Evolutionary conservation across 192 early-diverging fungal genomes (phyloP), one percentile per base, ranked within the genome.

Genomic region (Linnemannia elongata): DNA sequence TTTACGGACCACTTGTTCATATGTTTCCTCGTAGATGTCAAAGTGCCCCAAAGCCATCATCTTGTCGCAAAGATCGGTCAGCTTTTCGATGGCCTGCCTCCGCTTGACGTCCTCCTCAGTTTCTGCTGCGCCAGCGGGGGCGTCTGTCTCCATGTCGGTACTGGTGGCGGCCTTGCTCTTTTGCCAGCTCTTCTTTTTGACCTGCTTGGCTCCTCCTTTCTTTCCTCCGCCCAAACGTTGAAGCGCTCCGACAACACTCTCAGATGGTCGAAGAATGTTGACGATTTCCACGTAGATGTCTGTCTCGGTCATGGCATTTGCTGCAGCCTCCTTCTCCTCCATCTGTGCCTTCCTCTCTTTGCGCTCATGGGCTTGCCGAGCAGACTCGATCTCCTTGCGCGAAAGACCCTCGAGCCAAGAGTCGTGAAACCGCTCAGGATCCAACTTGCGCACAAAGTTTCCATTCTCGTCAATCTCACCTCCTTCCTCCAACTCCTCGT

Each of bases 381-480:
- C 94, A n/a, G 77, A 79, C 55, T 85, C 57, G 41, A 95, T 94
- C 20, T 95, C 92, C 17, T 81, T 86, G 20, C 88, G 79, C 0
- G 93, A 94, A n/a, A 95, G 74, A 4, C 90, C 93, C 27, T 92
- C 81, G n/a, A 96, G 89, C 94, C 95, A 95, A 70, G 82, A 83
- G 72, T 95, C 95, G 42, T 95, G 94, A 84, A 95, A 93, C 1
- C 91, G 92, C 18, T 94, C 89, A 2, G 93, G 94, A 76, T 95
- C 94, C 68, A 92, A 78, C 74, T 95, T 94, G 38, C 94, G 93
- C 30, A 93, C 86, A 90, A 95, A 98, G 57, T 95, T 93, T 0
- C 96, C 94, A 2, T 91, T 70, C 17, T 90, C 89, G 69, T 96
- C 94, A 76, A 95, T 93, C 41, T 90, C 89, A 10, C 93, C 92